Base-by-base conservation (phyloP, 257 asterid genomes). In the Lantana camara region DNA sequence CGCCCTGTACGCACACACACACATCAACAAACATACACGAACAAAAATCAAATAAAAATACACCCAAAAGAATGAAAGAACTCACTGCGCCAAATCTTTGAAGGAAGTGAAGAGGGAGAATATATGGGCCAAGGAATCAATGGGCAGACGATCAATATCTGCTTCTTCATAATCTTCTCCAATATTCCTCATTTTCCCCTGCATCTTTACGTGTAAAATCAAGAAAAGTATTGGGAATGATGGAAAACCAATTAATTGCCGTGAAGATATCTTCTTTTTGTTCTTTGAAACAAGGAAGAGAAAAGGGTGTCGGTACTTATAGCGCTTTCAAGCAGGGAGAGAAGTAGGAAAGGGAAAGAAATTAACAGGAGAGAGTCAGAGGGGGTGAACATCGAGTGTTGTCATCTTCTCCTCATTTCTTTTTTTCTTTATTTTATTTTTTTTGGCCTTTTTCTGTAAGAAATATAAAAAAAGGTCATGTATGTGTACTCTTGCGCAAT, bases 1-100 rank as follows among this genome's bases (percentile, higher is more conserved):
- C 4, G 80, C 81, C 83, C 97, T 85, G 67, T 56, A 6, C 37
- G 21, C 40, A 62, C 8, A 53, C 24, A 9, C 63, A 63, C 27
- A 65, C 16, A 9, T 9, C 46, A n/a, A 50, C 15, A 50, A 21
- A 22, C 38, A 55, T 7, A 11, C 22, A 14, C 3, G 49, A 0
- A 46, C 27, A 56, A 11, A 16, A 22, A 32, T 27, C 16, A 10
- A 23, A 64, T 7, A 23, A 47, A 6, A 55, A 23, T 4, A 24
- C 29, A 53, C 11, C 16, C 4, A 24, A 16, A 68, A 34, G 16
- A 50, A 20, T 7, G 16, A 37, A 63, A 19, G 24, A 67, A 79
- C 82, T 75, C 50, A 93, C 98, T 79, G 95, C 42, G 96, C 94
- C 77, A 90, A 75, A 80, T 93, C 96, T 53, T 74, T 85, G 88